Evolutionary conservation across 2,329 filamentous ascomycete genomes (phyloP).

Genomic region (Neonectria punicea): DNA sequence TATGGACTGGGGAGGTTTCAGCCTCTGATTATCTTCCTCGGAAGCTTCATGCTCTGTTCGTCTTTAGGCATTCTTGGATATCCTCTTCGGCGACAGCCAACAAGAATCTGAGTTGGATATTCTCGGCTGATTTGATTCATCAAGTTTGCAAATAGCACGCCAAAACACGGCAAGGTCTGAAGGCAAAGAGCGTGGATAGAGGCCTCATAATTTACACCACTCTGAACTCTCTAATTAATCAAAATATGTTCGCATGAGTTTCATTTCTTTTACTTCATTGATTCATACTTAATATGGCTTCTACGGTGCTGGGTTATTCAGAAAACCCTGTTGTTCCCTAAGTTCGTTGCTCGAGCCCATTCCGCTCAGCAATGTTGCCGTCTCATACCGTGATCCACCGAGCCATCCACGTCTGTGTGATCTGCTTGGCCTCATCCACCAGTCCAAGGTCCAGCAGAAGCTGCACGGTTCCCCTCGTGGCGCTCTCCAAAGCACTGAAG

Average conservation of each 20-base stretch:
- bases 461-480: slow-evolving; percentile 65
- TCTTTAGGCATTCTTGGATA: slow-evolving; percentile 24
- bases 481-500: slow-evolving; percentile 62
- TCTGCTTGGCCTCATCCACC: slow-evolving; percentile 69
- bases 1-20: slow-evolving; percentile 30
- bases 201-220: no score
- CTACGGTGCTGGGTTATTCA: no score
- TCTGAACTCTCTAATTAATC: no score
- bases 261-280: no score
- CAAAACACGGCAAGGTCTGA: not conserved
- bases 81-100: slow-evolving; percentile 7
- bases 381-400: slow-evolving; percentile 56
- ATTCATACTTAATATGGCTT: no score
- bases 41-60: slow-evolving; percentile 29
- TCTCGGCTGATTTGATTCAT: not conserved
- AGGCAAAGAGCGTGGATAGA: not conserved
- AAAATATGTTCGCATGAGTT: no score
- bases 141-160: no score
- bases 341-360: no score
- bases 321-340: no score
- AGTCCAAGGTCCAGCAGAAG: slow-evolving; percentile 64
- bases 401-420: slow-evolving; percentile 69
- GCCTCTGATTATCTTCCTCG: slow-evolving; percentile 31
- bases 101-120: not conserved
- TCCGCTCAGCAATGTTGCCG: not conserved